Evolutionary conservation across 495 filamentous ascomycete genomes (phyloP).

Genomic region (Penicillium pancosmium): DNA sequence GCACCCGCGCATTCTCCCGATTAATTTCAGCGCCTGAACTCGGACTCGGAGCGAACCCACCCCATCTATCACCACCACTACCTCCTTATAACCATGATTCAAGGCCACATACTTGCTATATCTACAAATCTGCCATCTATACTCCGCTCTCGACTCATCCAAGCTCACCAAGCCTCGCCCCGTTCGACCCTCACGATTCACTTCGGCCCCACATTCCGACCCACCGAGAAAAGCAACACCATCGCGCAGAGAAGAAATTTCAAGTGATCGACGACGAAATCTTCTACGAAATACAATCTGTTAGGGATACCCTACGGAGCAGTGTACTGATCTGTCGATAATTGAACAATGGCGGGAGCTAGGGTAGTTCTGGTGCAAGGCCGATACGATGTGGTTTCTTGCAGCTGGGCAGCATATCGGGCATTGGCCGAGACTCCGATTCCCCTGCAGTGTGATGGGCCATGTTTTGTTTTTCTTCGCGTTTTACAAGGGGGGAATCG

Average conservation of each 20-base stretch:
- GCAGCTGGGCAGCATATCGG: not conserved
- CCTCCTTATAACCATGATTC: too few species aligned
- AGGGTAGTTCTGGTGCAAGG: too few species aligned
- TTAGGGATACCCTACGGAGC: not conserved
- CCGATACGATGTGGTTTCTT: not conserved
- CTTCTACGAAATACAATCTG: not conserved
- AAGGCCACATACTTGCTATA: too few species aligned
- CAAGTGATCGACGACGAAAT: not conserved
- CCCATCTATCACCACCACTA: too few species aligned
- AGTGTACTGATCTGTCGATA: not conserved
- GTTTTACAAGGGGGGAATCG: not conserved
- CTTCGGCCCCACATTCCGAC: slow-evolving; percentile 2
- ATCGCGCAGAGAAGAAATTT: slow-evolving; percentile 3
- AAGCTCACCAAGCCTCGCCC: not conserved
- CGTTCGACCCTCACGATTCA: slow-evolving; percentile 3
- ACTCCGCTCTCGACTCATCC: not conserved
- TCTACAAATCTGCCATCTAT: too few species aligned
- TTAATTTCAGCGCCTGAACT: too few species aligned
- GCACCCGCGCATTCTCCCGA: too few species aligned
- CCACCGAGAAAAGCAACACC: not conserved
- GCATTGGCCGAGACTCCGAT: not conserved
- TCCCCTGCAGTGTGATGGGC: not conserved
- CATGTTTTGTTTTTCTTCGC: not conserved
- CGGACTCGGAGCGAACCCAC: too few species aligned
- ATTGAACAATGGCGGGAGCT: not conserved